Evolutionary conservation across 805 yeast species (phyloP), one percentile per base, ranked within the genome.

Genomic region (Brettanomyces custersianus): DNA sequence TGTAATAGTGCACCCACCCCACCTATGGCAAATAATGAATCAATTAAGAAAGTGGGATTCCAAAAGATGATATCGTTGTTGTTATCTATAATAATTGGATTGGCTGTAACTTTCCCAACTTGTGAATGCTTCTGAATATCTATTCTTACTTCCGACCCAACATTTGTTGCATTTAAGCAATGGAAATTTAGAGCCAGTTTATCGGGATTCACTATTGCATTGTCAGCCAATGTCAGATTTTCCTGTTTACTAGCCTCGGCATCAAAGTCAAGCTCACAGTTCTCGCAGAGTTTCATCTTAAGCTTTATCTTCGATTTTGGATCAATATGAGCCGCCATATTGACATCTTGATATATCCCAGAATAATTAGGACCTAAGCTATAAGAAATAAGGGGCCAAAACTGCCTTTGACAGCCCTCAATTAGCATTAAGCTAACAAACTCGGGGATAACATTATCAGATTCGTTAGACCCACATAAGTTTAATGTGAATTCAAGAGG

Each of bases 371-470:
- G 68, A 0, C 73, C 78, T 16, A 78, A 49, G 34, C 57, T 57
- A 41, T 61, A 68, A 0, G 76, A 57, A 4, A 72, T 42, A 19
- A 59, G 49, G 1, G 74, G 57, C 84, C 84, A 77, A 38, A 72
- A 77, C 28, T 55, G 51, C 0, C 68, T 52, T 22, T 65, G 56
- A 2, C 54, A 43, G 3, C 46, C 52, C 29, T 60, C 60, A 12
- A 73, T 43, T 0, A 75, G 41, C 10, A 65, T 41, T 2, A 73
- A 44, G 40, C 63, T 72, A 1, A 43, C 36, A 6, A 52, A 20
- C 21, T 49, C 56, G 11, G 49, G 28, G 10, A 41, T 20, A 2
- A 47, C 44, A 30, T 58, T 59, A 27, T 49, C 44, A 3, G 57
- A 39, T 5, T 56, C 53, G 1, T 66, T 15, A 2, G 49, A 37